Percentiles rank a stretch among this genome's conserved stretches.
Evolutionary conservation across 257 asterid species (phyloP).

Genomic region (Solanum arcanum): DNA sequence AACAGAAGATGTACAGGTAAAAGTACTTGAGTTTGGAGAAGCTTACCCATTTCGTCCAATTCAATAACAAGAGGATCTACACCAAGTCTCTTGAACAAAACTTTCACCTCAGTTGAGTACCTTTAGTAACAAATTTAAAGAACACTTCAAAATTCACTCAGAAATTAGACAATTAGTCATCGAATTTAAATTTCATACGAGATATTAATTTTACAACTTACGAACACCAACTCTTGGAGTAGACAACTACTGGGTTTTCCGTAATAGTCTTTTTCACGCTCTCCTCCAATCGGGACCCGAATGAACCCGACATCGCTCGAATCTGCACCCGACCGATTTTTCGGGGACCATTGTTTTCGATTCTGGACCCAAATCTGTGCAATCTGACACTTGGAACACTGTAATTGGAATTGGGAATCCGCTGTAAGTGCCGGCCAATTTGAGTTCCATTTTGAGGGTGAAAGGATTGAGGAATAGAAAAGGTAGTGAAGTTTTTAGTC

Average conservation of each 20-base stretch:
- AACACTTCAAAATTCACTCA: background rate
- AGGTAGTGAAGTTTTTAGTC: slow-evolving; percentile 16
- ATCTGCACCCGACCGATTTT: slow-evolving; percentile 14
- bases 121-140: slow-evolving; percentile 14
- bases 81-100: slow-evolving; percentile 65
- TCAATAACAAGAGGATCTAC: slow-evolving; percentile 78
- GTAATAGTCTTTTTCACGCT: slow-evolving; percentile 41
- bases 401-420: background rate
- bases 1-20: background rate
- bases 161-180: background rate
- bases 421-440: slow-evolving; percentile 1
- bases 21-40: background rate
- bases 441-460: slow-evolving; percentile 7
- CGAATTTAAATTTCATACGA: background rate
- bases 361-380: slow-evolving; percentile 7
- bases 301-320: slow-evolving; percentile 61
- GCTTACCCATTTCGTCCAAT: slow-evolving; percentile 70
- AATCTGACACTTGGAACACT: background rate
- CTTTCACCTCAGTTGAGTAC: slow-evolving; percentile 75
- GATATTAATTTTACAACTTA: slow-evolving; percentile 20
- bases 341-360: background rate
- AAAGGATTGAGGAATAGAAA: slow-evolving; percentile 1
- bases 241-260: slow-evolving; percentile 75
- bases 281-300: slow-evolving; percentile 53
- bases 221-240: slow-evolving; percentile 96